phyloP scores from a whole-genome alignment of 148 eudicot genomes.

The Rhododendron molle region DNA sequence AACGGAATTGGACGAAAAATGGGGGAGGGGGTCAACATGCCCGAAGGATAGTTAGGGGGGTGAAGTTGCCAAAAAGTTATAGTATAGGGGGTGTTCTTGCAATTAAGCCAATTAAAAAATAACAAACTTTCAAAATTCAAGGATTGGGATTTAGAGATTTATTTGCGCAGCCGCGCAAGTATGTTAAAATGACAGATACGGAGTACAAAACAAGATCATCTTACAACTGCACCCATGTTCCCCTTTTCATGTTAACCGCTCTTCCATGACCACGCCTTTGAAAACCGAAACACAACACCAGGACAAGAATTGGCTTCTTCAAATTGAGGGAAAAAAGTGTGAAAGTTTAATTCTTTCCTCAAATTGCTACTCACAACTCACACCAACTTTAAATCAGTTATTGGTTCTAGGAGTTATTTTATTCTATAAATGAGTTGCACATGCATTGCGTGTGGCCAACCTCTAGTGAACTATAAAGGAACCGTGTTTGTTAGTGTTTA shows the following conservation, averaged over 20 bases:
- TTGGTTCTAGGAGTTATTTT: not conserved
- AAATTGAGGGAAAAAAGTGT: not conserved
- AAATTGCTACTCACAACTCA: not conserved
- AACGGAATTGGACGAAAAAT: no score
- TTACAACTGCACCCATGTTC: not conserved
- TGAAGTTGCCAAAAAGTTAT: no score
- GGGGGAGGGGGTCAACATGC: no score
- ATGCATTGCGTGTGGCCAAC: no score
- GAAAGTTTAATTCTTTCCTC: not conserved
- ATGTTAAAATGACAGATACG: no score
- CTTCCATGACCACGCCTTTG: not conserved
- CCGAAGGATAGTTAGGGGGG: no score
- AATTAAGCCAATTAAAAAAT: no score
- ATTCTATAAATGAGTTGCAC: no score
- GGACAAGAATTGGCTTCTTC: not conserved
- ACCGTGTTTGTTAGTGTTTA: not conserved
- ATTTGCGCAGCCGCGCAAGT: not conserved
- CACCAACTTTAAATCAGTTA: not conserved
- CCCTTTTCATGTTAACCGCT: not conserved
- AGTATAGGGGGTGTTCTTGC: no score
- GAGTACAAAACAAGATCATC: not conserved
- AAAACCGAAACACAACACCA: not conserved
- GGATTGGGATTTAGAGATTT: not conserved
- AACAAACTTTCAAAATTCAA: no score
- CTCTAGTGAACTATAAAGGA: not conserved